Percentiles rank a stretch among this genome's conserved stretches.
Conservation (phyloP, 169 alveolate species). For the Theileria annulata region DNA sequence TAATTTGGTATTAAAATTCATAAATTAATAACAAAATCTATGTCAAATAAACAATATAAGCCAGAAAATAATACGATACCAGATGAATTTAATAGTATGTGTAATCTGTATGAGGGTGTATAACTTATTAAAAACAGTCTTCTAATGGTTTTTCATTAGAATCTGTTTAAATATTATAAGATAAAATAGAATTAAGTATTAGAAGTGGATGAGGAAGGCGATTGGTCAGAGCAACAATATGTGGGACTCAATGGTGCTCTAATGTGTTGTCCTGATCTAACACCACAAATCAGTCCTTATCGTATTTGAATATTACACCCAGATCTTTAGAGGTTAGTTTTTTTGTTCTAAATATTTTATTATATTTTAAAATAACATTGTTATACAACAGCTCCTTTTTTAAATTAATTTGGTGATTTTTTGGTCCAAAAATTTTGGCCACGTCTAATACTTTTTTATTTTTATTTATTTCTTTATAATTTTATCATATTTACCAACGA, state of each 20-base stretch:
- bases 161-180: not conserved
- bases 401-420: not conserved
- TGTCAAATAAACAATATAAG: not conserved
- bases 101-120: not conserved
- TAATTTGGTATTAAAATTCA: too few species aligned
- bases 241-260: slow-evolving; percentile 16
- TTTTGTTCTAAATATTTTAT: not conserved
- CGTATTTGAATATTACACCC: slow-evolving; percentile 17
- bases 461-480: not conserved
- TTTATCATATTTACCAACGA: not conserved
- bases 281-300: slow-evolving; percentile 18
- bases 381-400: not conserved
- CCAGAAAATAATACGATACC: too few species aligned
- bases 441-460: not conserved
- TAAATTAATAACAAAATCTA: not conserved
- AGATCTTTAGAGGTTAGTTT: slow-evolving; percentile 6
- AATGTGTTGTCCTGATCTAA: not conserved
- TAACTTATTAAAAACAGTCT: not conserved
- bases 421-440: not conserved
- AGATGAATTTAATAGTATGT: not conserved
- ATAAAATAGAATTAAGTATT: not conserved
- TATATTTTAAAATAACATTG: not conserved
- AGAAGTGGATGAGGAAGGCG: not conserved
- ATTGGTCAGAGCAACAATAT: not conserved
- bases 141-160: not conserved